phyloP scores from a whole-genome alignment of 108 stramenopile species.

The Poteriospumella lacustris region DNA sequence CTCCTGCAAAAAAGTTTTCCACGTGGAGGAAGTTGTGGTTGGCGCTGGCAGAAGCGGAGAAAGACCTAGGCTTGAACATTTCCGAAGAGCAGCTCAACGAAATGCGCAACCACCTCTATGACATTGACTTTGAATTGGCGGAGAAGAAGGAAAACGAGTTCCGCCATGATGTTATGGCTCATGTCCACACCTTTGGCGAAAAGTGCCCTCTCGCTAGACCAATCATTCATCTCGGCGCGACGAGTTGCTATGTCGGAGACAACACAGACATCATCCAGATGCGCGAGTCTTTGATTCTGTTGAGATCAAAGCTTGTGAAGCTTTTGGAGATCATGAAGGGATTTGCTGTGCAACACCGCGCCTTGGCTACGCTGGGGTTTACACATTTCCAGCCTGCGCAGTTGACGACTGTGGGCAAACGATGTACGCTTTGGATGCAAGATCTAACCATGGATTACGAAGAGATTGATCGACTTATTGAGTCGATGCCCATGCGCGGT shows the following conservation, averaged over 20 bases:
- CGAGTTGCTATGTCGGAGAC: slow-evolving; percentile 91
- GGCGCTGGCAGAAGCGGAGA: slow-evolving; percentile 90
- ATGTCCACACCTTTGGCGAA: slow-evolving; percentile 92
- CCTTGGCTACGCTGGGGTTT: slow-evolving; percentile 89
- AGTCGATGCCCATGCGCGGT: slow-evolving; percentile 86
- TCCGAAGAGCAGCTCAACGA: slow-evolving; percentile 58
- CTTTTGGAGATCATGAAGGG: slow-evolving; percentile 62
- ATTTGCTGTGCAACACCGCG: slow-evolving; percentile 74
- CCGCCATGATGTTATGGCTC: slow-evolving; percentile 98
- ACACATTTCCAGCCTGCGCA: slow-evolving; percentile 98
- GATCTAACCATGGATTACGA: slow-evolving; percentile 81
- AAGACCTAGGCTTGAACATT: slow-evolving; percentile 89
- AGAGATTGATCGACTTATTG: slow-evolving; percentile 77
- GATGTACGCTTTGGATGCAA: slow-evolving; percentile 92
- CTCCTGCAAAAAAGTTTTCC: slow-evolving; percentile 94
- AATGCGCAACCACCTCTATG: slow-evolving; percentile 57
- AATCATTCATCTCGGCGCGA: slow-evolving; percentile 95
- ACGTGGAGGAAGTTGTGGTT: slow-evolving; percentile 97
- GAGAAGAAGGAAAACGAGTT: slow-evolving; percentile 85
- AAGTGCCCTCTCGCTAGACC: slow-evolving; percentile 82
- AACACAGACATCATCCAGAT: slow-evolving; percentile 92
- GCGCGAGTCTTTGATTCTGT: slow-evolving; percentile 69
- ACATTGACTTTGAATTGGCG: slow-evolving; percentile 87
- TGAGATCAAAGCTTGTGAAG: slow-evolving; percentile 82
- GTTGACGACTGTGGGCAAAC: slow-evolving; percentile 93